Percentiles rank a stretch among this genome's conserved stretches.
Conservation (phyloP, 2,329 filamentous ascomycete species). For the Simplicillium sp. region DNA sequence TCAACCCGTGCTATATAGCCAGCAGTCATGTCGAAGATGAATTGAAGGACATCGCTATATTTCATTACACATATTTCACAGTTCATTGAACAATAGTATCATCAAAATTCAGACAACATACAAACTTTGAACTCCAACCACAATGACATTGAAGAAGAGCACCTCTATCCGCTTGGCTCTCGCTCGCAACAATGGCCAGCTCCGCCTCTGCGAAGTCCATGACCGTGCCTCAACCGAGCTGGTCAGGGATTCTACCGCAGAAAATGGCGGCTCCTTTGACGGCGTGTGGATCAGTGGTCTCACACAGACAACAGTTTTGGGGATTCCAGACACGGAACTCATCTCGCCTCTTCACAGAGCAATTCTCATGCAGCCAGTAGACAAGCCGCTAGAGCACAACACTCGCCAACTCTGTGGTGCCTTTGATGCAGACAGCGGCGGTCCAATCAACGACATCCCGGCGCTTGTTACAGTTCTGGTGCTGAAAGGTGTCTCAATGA, state of each 20-base stretch:
- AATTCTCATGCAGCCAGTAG: neutral
- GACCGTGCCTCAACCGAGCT: neutral
- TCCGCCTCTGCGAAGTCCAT: neutral
- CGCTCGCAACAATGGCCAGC: neutral
- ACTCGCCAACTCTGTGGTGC: constrained; percentile 2
- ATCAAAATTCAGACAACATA: too few relatives aligned
- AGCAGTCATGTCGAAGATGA: too few relatives aligned
- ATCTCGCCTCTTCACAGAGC: constrained; percentile 4
- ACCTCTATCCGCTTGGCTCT: neutral
- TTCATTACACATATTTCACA: too few relatives aligned
- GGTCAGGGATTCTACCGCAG: neutral
- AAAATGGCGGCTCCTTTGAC: constrained; percentile 16
- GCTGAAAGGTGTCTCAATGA: constrained; percentile 2
- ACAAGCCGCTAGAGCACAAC: neutral
- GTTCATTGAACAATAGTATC: too few relatives aligned
- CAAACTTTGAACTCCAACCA: too few relatives aligned
- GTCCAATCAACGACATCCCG: constrained; percentile 1
- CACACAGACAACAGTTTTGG: constrained; percentile 4
- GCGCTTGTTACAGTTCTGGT: neutral
- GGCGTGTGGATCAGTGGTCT: constrained; percentile 5
- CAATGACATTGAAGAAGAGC: neutral
- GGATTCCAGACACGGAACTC: constrained; percentile 7
- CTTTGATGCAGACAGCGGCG: constrained; percentile 5
- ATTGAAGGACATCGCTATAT: too few relatives aligned
- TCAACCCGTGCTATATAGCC: too few relatives aligned